Base-by-base conservation (phyloP, 495 filamentous ascomycete genomes). In the Hyaloscypha finlandica region DNA sequence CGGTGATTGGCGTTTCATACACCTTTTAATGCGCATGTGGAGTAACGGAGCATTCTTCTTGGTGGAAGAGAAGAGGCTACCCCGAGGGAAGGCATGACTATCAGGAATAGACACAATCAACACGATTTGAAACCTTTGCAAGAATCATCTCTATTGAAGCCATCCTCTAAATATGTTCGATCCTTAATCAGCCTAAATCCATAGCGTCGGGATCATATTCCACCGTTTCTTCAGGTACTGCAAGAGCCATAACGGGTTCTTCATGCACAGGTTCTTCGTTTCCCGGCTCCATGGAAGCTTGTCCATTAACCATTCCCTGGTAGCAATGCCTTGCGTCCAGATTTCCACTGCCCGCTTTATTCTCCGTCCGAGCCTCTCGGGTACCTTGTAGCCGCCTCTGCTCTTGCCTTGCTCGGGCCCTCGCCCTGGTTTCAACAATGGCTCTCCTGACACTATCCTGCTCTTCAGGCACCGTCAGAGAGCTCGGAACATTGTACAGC, bases 371-470 rank as follows among this genome's bases (percentile, higher is more conserved):
- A 59, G 61, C 48, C 48, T 58, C 35, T 35, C 32, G 58, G 35
- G 29, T 54, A 4, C 58, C 59, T 19, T 39, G 29, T 5, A 58
- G 31, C 63, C 59, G 59, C 37, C 57, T 69, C 45, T 68, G 51
- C 6, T 68, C 63, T 51, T 67, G 71, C 63, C 64, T 73, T 19
- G 68, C 83, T 54, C 87, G 78, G 55, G 86, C 82, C 65, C 93
- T 83, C 11, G 85, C 87, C 53, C 93, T 81, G 22, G 91, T 88
- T 76, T 97, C 94, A 59, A 96, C 81, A 63, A 99, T 92, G 6
- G 91, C 93, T 73, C 88, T 94, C 59, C 92, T 82, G 58, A 97
- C 92, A 70, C 84, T 91, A 73, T 97, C 94, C 57, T 89, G 80
- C 68, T 94, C 90, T 73, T 85, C 81, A 11, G 92, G 88, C 20